A percentile compares a stretch with the other conserved stretches of the same genome.
These are phyloP conservation scores for Colletotrichum echinochloae DNA, from an alignment of 2,329 filamentous ascomycete genomes.

Conservation along the genomic window DNA sequence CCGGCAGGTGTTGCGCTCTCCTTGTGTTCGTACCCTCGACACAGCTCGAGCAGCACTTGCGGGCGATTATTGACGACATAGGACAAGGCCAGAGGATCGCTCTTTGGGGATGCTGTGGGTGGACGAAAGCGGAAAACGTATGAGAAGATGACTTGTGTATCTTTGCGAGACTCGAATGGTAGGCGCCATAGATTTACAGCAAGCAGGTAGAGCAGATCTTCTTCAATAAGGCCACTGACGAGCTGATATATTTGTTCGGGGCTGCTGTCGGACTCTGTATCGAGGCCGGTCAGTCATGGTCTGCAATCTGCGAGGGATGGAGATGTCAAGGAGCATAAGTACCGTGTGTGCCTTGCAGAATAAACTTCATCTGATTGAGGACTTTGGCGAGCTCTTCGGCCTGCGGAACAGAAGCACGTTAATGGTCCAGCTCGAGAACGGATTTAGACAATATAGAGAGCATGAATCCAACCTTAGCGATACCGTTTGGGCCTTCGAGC, in stretches of 20 bases:
- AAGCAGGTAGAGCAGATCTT: constrained; percentile 88
- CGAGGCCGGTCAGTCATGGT: constrained; percentile 37
- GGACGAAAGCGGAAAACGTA: constrained; percentile 93
- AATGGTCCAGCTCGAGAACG: constrained; percentile 40
- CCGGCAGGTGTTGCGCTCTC: constrained; percentile 94
- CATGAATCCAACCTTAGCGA: constrained; percentile 57
- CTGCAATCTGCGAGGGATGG: not conserved
- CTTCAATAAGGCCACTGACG: constrained; percentile 85
- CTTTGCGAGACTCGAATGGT: constrained; percentile 96
- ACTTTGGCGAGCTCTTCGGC: constrained; percentile 89
- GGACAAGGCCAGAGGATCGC: constrained; percentile 85
- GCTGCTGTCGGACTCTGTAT: constrained; percentile 82
- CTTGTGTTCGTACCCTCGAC: constrained; percentile 88
- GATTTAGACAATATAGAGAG: constrained; percentile 8
- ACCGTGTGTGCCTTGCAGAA: constrained; percentile 95
- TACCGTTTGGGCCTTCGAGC: constrained; percentile 62
- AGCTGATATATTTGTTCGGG: constrained; percentile 91
- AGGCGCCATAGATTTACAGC: constrained; percentile 85
- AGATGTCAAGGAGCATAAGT: constrained; percentile 40
- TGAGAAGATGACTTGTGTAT: constrained; percentile 94
- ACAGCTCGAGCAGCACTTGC: constrained; percentile 88
- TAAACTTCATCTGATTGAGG: constrained; percentile 89
- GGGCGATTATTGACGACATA: constrained; percentile 90
- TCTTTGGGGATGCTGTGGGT: constrained; percentile 72
- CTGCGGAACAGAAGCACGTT: constrained; percentile 58